Evolutionary conservation across 2,329 filamentous ascomycete species (phyloP).

Genomic region (Fusarium lateritium): DNA sequence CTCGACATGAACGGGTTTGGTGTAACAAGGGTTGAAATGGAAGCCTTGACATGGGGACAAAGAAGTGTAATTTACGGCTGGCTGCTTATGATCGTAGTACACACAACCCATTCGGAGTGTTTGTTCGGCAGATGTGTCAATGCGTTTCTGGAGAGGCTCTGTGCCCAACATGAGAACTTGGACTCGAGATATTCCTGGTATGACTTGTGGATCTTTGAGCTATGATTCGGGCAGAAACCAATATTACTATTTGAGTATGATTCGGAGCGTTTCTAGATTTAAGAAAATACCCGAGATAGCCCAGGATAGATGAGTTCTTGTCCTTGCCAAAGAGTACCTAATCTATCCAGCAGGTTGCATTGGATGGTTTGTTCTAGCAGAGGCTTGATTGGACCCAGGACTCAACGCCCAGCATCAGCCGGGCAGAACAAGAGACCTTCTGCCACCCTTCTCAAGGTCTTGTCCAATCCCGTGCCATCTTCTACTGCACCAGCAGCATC

Average conservation of each 20-base stretch:
- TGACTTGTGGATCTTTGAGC: slow-evolving; percentile 16
- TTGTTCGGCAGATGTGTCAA: slow-evolving; percentile 19
- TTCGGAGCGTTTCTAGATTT: slow-evolving; percentile 5
- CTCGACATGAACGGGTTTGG: slow-evolving; percentile 23
- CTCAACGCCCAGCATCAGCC: slow-evolving; percentile 41
- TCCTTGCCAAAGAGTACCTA: slow-evolving; percentile 1
- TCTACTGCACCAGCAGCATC: slow-evolving; percentile 36
- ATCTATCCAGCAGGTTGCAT: slow-evolving; percentile 30
- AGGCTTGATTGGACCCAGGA: slow-evolving; percentile 32
- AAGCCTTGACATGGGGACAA: slow-evolving; percentile 12
- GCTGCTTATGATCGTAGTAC: not conserved
- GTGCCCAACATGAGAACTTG: slow-evolving; percentile 18
- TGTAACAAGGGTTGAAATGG: slow-evolving; percentile 23
- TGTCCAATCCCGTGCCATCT: slow-evolving; percentile 39
- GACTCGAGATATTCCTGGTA: slow-evolving; percentile 5
- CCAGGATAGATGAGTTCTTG: not conserved
- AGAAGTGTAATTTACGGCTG: slow-evolving; percentile 10
- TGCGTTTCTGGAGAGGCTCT: slow-evolving; percentile 32
- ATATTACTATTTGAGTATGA: slow-evolving; percentile 2
- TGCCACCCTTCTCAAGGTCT: slow-evolving; percentile 37
- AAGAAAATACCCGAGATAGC: slow-evolving; percentile 16
- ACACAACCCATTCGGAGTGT: not conserved
- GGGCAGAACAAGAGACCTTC: slow-evolving; percentile 44
- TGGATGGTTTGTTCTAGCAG: slow-evolving; percentile 12
- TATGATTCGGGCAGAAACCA: slow-evolving; percentile 10